These are phyloP conservation scores for Yamadazyma membranifaciens DNA, from an alignment of 1,139 yeast species.

Conservation along the genomic window DNA sequence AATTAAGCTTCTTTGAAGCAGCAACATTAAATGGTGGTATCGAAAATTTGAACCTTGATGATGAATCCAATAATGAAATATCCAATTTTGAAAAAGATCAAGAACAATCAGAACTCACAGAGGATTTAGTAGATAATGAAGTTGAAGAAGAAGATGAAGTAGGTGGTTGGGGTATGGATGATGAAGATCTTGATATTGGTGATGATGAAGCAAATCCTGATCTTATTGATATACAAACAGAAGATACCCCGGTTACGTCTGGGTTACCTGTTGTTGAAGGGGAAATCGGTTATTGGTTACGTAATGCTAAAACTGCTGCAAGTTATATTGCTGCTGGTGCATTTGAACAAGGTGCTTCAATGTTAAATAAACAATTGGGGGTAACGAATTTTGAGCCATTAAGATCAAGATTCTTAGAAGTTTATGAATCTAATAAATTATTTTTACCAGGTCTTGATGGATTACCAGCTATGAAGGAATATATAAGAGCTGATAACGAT, in stretches of 20 bases:
- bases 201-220: constrained; percentile 21
- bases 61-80: constrained; percentile 17
- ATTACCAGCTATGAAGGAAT: constrained; percentile 67
- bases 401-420: constrained; percentile 75
- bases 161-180: constrained; percentile 60
- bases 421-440: constrained; percentile 76
- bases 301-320: constrained; percentile 88
- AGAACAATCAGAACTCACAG: constrained; percentile 30
- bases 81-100: constrained; percentile 13
- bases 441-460: constrained; percentile 71
- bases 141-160: constrained; percentile 33
- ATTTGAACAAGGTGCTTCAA: constrained; percentile 91
- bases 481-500: constrained; percentile 59
- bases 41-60: constrained; percentile 60
- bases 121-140: constrained; percentile 54
- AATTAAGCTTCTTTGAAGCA: constrained; percentile 78
- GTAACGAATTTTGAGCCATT: constrained; percentile 84
- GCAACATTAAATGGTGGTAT: constrained; percentile 75
- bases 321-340: constrained; percentile 96
- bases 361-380: constrained; percentile 87
- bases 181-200: constrained; percentile 45
- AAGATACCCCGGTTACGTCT: constrained; percentile 17
- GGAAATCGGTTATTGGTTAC: constrained; percentile 80
- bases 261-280: constrained; percentile 33
- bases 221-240: constrained; percentile 22